These are phyloP conservation scores for Pachyrhizus erosus DNA, from an alignment of 306 rosid genomes.

Conservation along the genomic window DNA sequence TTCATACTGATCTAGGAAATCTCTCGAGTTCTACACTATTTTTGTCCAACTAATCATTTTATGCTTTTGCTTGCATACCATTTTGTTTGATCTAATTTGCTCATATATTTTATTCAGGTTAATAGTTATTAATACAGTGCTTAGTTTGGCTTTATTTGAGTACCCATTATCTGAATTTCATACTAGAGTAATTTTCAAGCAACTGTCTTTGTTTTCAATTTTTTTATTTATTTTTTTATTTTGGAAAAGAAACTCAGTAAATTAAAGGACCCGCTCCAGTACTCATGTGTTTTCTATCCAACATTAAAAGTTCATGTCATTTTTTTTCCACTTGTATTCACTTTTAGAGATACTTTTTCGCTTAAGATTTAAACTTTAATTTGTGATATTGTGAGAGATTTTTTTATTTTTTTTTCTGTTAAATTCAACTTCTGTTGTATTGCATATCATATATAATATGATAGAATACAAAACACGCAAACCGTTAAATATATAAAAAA, in stretches of 20 bases:
- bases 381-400: no score
- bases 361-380: no score
- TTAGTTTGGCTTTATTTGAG: neutral
- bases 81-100: neutral
- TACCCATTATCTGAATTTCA: neutral
- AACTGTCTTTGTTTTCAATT: neutral
- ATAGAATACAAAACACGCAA: no score
- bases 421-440: no score
- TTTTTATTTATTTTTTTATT: neutral
- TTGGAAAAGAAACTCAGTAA: neutral
- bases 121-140: neutral
- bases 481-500: no score
- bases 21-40: constrained; percentile 18
- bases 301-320: neutral
- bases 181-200: neutral
- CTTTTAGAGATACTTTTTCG: no score
- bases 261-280: neutral
- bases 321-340: no score
- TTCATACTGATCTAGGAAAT: neutral
- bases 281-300: neutral
- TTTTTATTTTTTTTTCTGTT: no score
- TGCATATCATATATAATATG: no score
- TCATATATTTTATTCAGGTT: neutral
- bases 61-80: neutral
- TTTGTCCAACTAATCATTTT: constrained; percentile 24